Conservation (phyloP, 2,329 filamentous ascomycete genomes). For the Aspergillus fumigatiaffinis region DNA sequence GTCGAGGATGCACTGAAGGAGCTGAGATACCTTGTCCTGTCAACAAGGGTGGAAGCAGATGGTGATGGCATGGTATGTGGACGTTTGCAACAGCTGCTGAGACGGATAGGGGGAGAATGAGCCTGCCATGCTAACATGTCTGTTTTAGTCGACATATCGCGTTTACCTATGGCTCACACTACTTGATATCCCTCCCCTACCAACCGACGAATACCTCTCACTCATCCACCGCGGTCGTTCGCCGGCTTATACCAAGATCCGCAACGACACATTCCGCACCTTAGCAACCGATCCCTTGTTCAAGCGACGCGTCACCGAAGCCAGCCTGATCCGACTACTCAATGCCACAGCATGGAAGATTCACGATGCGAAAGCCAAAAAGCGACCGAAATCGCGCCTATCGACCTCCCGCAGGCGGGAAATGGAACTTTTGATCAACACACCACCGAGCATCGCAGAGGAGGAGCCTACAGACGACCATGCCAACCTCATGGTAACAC, state of each 20-base stretch:
- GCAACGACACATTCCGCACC: slow-evolving; percentile 96
- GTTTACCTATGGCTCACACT: slow-evolving; percentile 97
- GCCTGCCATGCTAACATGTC: slow-evolving; percentile 5
- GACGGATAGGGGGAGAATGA: not conserved
- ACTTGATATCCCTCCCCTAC: slow-evolving; percentile 78
- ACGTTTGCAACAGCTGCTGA: not conserved
- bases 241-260: slow-evolving; percentile 93
- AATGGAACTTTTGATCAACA: slow-evolving; percentile 38
- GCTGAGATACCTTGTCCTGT: slow-evolving; percentile 47
- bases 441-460: slow-evolving; percentile 36
- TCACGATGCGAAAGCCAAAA: slow-evolving; percentile 69
- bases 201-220: slow-evolving; percentile 82
- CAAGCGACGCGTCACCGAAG: slow-evolving; percentile 89
- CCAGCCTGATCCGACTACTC: slow-evolving; percentile 85
- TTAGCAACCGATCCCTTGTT: slow-evolving; percentile 96
- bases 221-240: slow-evolving; percentile 92
- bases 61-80: slow-evolving; percentile 50
- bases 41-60: slow-evolving; percentile 48
- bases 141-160: slow-evolving; percentile 72
- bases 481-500: slow-evolving; percentile 4
- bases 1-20: slow-evolving; percentile 42
- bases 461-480: slow-evolving; percentile 48
- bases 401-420: slow-evolving; percentile 47
- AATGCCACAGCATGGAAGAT: slow-evolving; percentile 95
- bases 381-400: slow-evolving; percentile 38